Evolutionary conservation across 345 rosid species (phyloP).

Genomic region (Moricandia arvensis): DNA sequence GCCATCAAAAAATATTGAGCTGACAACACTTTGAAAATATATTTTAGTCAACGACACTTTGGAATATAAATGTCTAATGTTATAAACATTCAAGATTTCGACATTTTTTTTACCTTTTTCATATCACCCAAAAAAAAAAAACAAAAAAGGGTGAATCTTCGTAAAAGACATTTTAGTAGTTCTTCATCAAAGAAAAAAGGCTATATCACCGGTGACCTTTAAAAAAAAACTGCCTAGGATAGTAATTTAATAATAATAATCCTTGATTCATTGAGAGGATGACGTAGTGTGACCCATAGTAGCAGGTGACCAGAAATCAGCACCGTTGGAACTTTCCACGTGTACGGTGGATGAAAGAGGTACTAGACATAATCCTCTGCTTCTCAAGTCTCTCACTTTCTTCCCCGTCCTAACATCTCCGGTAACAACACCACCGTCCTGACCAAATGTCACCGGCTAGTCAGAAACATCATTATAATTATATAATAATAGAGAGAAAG

Average conservation of each 20-base stretch:
- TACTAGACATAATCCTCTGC: slow-evolving; percentile 82
- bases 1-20: no score
- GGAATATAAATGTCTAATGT: not conserved
- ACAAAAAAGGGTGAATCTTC: slow-evolving; percentile 20
- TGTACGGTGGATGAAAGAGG: slow-evolving; percentile 63
- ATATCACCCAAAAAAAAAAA: slow-evolving; percentile 10
- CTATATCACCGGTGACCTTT: not conserved
- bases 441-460: slow-evolving; percentile 9
- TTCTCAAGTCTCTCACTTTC: slow-evolving; percentile 50
- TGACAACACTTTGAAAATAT: no score
- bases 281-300: slow-evolving; percentile 38
- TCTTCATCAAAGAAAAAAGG: slow-evolving; percentile 6
- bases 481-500: not conserved
- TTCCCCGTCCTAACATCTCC: slow-evolving; percentile 35
- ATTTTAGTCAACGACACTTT: no score
- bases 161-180: slow-evolving; percentile 5
- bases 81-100: not conserved
- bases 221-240: not conserved
- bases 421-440: slow-evolving; percentile 48
- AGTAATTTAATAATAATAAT: slow-evolving; percentile 5
- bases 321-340: slow-evolving; percentile 71
- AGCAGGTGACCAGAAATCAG: slow-evolving; percentile 89
- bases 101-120: no score
- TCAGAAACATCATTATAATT: not conserved
- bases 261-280: slow-evolving; percentile 24